Base-by-base conservation (phyloP, 164 flowering plant species). In the Protea cynaroides region DNA sequence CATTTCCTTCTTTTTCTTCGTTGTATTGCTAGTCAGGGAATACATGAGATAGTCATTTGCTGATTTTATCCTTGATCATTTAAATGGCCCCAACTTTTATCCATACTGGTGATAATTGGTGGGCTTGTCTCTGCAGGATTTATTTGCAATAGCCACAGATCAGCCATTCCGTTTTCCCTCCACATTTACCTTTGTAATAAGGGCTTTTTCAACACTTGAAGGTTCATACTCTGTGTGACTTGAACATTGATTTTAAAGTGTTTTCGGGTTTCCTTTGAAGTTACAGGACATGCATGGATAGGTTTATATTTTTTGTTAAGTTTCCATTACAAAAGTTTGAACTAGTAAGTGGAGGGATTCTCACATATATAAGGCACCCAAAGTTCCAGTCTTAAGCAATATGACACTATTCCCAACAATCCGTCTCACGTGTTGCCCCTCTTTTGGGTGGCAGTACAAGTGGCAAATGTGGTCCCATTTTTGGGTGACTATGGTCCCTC, bases 191-290 rank as follows among this genome's bases (percentile, higher is more conserved):
- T 93, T 93, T 76, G 92, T 93, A 58, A 0, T 90, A 2, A 79
- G 97, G 75, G 96, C 98, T 78, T 93, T 93, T 74, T 83, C 97
- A 24, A 93, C 98, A 5, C 95, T 93, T 52, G 98, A 93, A 88
- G 98, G 98, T 93, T 24, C 64, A 59, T 66, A 61, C 69, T 69
- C 73, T 57, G 11, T 62, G 46, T 46, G 58, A 15, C 43, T 37
- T 37, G n/a, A 34, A 24, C 25, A 49, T 24, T 10, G 15, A 51
- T 37, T 25, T 67, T 57, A 14, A 58, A 34, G 21, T 61, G 57
- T 58, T 19, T 52, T 52, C 64, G 22, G 47, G 6, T 61, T 24
- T 0, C 29, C 18, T 37, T 40, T 12, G 46, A 40, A 40, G 46
- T 40, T 40, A 40, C 1, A 8, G 46, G 11, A 15, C 58, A 13